Percentiles rank a stretch among this genome's conserved stretches.
Conservation (phyloP, 1,139 yeast species). For the Debaryomyces coudertii region DNA sequence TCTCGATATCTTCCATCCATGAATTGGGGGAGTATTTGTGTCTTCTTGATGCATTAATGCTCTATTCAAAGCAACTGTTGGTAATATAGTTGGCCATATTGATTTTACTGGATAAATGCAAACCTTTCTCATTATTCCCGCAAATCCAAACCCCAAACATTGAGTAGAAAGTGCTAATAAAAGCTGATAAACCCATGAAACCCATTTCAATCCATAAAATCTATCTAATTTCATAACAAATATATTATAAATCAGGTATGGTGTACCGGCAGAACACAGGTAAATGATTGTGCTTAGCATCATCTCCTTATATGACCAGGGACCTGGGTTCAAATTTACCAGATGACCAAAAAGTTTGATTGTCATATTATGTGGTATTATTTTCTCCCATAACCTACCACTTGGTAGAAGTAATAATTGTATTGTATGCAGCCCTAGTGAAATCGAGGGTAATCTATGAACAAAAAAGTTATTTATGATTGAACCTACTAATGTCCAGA, state of each 20-base stretch:
- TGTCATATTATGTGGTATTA: constrained; percentile 30
- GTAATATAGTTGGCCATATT: constrained; percentile 51
- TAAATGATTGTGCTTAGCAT: constrained; percentile 53
- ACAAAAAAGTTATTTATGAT: constrained; percentile 48
- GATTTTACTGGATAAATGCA: constrained; percentile 50
- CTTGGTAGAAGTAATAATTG: constrained; percentile 46
- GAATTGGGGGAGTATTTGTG: constrained; percentile 14
- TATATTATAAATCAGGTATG: constrained; percentile 48
- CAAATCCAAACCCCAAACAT: constrained; percentile 51
- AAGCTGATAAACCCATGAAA: constrained; percentile 41
- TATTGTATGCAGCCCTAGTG: constrained; percentile 44
- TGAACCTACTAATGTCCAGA: constrained; percentile 49
- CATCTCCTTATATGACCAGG: constrained; percentile 71
- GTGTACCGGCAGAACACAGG: constrained; percentile 49
- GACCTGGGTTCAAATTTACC: constrained; percentile 45
- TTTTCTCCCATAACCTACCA: constrained; percentile 45
- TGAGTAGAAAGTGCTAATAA: constrained; percentile 45
- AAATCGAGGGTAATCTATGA: constrained; percentile 46
- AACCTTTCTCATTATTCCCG: constrained; percentile 47
- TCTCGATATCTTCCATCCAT: constrained; percentile 46
- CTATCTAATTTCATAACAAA: constrained; percentile 49
- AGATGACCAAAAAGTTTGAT: constrained; percentile 25
- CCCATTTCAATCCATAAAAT: constrained; percentile 52
- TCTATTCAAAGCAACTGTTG: constrained; percentile 47
- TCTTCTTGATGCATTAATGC: constrained; percentile 43